Base-by-base conservation (phyloP, 1,139 yeast species). In the Chernovozyma aurita region DNA sequence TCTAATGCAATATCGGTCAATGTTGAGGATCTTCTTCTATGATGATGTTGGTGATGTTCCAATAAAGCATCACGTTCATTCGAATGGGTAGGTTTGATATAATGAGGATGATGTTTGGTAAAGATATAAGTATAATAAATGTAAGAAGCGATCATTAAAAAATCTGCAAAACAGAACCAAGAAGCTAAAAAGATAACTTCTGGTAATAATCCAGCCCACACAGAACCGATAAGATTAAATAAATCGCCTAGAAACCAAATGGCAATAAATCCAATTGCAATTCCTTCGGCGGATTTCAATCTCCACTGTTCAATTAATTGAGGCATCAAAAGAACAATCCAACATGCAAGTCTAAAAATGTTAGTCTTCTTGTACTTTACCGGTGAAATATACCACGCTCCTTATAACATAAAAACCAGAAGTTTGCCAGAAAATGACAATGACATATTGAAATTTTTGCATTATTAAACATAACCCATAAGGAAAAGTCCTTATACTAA, bases 291-390 rank as follows among this genome's bases (percentile, higher is more conserved):
- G 18, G 86, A 76, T 52, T 83, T 80, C 36, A 79, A 62, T 41
- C 84, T 63, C 90, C 90, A 85, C 58, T 85, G 94, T 55, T 85
- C 95, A 28, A 85, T 73, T 32, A 85, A 70, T 57, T 85, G 95
- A 2, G 95, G 95, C 50, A 84, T 63, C 42, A 84, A 69, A 33
- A 85, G 62, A n/a, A 85, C 90, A 18, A 85, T 75, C 92, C 92
- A 85, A 53, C 90, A 82, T 2, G 90, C 79, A 33, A 78, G 63
- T 14, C 80, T 52, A 58, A 18, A n/a, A n/a, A 28, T 13, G 54
- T 56, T 54, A 52, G 54, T 46, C 9, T 20, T 9, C 22, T 7
- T 20, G 6, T 20, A 7, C 9, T 20, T 20, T 20, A 20, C n/a
- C n/a, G n/a, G n/a, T n/a, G n/a, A n/a, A n/a, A n/a, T n/a, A n/a